phyloP scores from a whole-genome alignment of 2,329 filamentous ascomycete genomes.

The Diaporthe vexans region DNA sequence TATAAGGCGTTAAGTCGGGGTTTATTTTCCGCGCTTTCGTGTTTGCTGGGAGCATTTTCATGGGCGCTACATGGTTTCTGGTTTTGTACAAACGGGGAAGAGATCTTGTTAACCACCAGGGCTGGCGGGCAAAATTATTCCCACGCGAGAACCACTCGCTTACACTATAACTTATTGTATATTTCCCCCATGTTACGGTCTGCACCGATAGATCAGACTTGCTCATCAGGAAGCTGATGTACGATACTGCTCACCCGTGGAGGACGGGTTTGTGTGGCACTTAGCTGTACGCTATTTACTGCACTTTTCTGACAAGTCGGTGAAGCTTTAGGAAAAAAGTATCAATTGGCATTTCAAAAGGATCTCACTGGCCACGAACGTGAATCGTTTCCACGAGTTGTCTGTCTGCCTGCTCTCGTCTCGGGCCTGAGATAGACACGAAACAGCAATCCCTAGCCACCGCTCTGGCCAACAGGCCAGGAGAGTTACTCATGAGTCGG shows the following conservation, averaged over 20 bases:
- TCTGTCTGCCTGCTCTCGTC: not conserved
- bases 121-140: slow-evolving; percentile 2
- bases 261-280: not conserved
- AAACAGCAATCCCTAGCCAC: not conserved
- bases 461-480: not conserved
- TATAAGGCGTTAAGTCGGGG: slow-evolving; percentile 23
- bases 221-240: slow-evolving; percentile 10
- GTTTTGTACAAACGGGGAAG: not conserved
- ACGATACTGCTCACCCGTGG: slow-evolving; percentile 13
- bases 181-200: slow-evolving; percentile 21
- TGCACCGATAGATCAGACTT: slow-evolving; percentile 22
- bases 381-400: not conserved
- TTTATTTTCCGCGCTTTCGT: slow-evolving; percentile 11
- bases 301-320: slow-evolving; percentile 8
- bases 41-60: slow-evolving; percentile 33
- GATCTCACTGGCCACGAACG: not conserved
- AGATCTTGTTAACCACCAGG: not conserved
- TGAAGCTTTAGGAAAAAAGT: not conserved
- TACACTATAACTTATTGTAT: slow-evolving; percentile 34
- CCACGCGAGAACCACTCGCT: slow-evolving; percentile 31
- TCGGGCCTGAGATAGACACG: not conserved
- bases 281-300: not conserved
- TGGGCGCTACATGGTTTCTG: slow-evolving; percentile 13
- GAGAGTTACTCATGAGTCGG: slow-evolving; percentile 18
- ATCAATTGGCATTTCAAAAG: slow-evolving; percentile 18